Evolutionary conservation across 208 protist genomes (phyloP).

Genomic region (Acanthamoeba lenticulata): DNA sequence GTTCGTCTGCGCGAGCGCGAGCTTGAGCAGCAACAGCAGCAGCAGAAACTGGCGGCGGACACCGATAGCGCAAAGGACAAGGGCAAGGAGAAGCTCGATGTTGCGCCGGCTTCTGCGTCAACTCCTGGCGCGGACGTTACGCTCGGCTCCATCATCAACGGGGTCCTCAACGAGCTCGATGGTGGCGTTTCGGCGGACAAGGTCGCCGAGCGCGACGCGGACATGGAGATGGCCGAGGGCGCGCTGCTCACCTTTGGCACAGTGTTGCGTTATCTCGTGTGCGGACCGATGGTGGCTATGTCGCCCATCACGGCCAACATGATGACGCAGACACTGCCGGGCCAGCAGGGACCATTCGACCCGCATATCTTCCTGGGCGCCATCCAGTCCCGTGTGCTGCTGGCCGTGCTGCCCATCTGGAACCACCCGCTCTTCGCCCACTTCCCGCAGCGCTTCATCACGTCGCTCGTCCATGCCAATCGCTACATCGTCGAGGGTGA

Average conservation of each 20-base stretch:
- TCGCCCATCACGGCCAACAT: constrained; percentile 44
- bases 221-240: constrained; percentile 17
- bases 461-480: constrained; percentile 56
- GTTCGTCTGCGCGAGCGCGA: constrained; percentile 8
- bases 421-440: constrained; percentile 38
- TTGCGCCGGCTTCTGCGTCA: not conserved
- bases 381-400: constrained; percentile 3
- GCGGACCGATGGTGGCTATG: constrained; percentile 18
- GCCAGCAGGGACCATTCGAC: constrained; percentile 51
- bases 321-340: constrained; percentile 54
- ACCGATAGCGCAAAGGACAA: not conserved
- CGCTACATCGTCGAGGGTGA: constrained; percentile 51
- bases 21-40: not conserved
- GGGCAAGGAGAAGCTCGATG: constrained; percentile 36
- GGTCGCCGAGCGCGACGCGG: not conserved
- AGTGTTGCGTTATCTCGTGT: constrained; percentile 48
- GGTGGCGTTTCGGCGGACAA: not conserved
- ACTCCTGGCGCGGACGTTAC: not conserved
- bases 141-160: not conserved
- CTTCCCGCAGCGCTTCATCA: constrained; percentile 65
- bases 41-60: not conserved
- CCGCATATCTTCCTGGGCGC: constrained; percentile 45
- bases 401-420: constrained; percentile 58
- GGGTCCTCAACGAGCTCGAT: not conserved
- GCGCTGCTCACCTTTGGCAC: constrained; percentile 63